Conservation (phyloP, 2,329 filamentous ascomycete genomes). For the Fonsecaea multimorphosa region DNA sequence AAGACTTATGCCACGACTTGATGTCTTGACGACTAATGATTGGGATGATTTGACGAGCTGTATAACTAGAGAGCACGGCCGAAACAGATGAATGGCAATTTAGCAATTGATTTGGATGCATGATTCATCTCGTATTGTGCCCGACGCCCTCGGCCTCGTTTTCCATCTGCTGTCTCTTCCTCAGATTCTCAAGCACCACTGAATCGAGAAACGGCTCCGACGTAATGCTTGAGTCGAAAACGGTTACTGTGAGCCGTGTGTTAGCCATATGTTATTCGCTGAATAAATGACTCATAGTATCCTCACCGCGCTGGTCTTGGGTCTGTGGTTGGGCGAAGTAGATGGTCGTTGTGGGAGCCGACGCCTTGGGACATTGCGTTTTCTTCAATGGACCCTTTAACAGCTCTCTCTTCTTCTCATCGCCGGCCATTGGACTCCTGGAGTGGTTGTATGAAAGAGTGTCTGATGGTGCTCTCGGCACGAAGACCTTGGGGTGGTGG, state of each 20-base stretch:
- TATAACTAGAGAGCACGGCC: constrained; percentile 27
- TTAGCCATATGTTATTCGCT: constrained; percentile 17
- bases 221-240: constrained; percentile 44
- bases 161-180: constrained; percentile 36
- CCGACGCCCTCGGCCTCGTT: background rate
- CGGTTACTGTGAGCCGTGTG: constrained; percentile 37
- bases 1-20: constrained; percentile 25
- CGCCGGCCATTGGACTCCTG: constrained; percentile 24
- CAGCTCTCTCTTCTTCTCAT: constrained; percentile 21
- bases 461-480: constrained; percentile 2
- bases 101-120: constrained; percentile 15
- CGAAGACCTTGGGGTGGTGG: background rate
- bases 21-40: constrained; percentile 36
- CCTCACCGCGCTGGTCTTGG: constrained; percentile 36
- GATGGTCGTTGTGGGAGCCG: constrained; percentile 22
- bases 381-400: constrained; percentile 33
- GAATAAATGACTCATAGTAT: constrained; percentile 19
- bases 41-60: constrained; percentile 35
- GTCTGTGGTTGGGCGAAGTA: constrained; percentile 28
- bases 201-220: constrained; percentile 51
- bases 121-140: constrained; percentile 9
- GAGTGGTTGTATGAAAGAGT: background rate
- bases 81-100: constrained; percentile 13
- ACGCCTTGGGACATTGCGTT: constrained; percentile 17
- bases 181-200: constrained; percentile 43